A percentile compares a stretch with the other conserved stretches of the same genome.
Conservation (phyloP, 805 yeast species). For the Candida ovalis region DNA sequence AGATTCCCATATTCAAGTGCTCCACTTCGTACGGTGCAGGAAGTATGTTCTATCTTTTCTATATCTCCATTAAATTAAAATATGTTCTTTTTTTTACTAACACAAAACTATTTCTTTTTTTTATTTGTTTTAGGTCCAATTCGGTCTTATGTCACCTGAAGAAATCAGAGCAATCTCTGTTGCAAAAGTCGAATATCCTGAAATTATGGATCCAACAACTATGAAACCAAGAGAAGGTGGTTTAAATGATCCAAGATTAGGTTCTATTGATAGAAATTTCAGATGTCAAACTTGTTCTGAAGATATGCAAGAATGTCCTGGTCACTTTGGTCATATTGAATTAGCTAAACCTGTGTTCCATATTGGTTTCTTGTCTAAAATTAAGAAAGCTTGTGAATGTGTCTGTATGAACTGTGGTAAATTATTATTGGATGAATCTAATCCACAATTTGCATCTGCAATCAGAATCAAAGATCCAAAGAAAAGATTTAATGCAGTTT, state of each 20-base stretch:
- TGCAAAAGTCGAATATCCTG: slow-evolving; percentile 97
- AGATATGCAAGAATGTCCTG: slow-evolving; percentile 99
- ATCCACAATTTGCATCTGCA: slow-evolving; percentile 81
- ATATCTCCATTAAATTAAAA: neutral
- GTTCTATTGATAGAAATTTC: slow-evolving; percentile 94
- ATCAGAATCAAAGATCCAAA: slow-evolving; percentile 88
- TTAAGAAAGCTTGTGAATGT: slow-evolving; percentile 92
- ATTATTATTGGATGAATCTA: slow-evolving; percentile 77
- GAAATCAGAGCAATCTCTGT: slow-evolving; percentile 96
- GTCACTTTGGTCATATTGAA: slow-evolving; percentile 98
- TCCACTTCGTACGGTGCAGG: slow-evolving; percentile 94
- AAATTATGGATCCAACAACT: slow-evolving; percentile 98
- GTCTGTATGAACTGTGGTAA: slow-evolving; percentile 99
- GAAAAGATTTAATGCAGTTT: slow-evolving; percentile 93
- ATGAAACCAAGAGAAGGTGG: slow-evolving; percentile 96
- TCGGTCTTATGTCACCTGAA: slow-evolving; percentile 96
- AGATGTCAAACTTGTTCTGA: slow-evolving; percentile 99
- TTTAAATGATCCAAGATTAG: slow-evolving; percentile 92
- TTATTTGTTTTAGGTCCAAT: slow-evolving; percentile 60
- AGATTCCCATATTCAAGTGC: slow-evolving; percentile 94
- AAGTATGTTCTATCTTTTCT: slow-evolving; percentile 47
- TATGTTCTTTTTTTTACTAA: slow-evolving; percentile 6
- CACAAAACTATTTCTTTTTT: too few relatives aligned
- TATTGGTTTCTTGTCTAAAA: slow-evolving; percentile 89
- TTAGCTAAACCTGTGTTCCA: slow-evolving; percentile 98